These are phyloP conservation scores for Thermomyces lanuginosus DNA, from an alignment of 2,329 filamentous ascomycete species.

Conservation along the genomic window DNA sequence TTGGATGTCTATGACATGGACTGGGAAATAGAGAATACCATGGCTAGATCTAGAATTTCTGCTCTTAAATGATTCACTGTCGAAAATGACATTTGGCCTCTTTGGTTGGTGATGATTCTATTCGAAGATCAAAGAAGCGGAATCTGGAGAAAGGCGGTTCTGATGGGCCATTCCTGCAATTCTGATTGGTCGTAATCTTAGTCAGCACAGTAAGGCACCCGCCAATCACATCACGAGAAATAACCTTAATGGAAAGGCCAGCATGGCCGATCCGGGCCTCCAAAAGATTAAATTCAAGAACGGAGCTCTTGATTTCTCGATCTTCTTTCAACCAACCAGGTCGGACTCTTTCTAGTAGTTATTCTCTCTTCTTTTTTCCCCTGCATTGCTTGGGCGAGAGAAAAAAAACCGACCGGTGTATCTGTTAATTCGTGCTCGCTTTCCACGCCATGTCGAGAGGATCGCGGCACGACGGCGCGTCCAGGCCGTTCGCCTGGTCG, in stretches of 20 bases:
- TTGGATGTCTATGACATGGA: not conserved
- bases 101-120: slow-evolving; percentile 3
- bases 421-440: slow-evolving; percentile 1
- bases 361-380: slow-evolving; percentile 8
- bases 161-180: slow-evolving; percentile 6
- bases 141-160: slow-evolving; percentile 3
- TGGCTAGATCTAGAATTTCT: not conserved
- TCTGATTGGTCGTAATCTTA: slow-evolving; percentile 9
- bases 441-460: slow-evolving; percentile 39
- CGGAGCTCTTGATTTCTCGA: slow-evolving; percentile 5
- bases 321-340: slow-evolving; percentile 4
- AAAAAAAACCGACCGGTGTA: not conserved
- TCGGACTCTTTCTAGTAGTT: slow-evolving; percentile 8
- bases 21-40: not conserved
- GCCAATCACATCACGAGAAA: slow-evolving; percentile 24
- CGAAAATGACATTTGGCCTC: slow-evolving; percentile 1
- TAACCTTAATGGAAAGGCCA: slow-evolving; percentile 31
- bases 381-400: slow-evolving; percentile 6
- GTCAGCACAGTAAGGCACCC: slow-evolving; percentile 10
- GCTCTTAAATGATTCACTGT: no score
- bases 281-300: slow-evolving; percentile 20
- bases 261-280: slow-evolving; percentile 24
- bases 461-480: slow-evolving; percentile 43
- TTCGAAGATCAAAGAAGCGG: slow-evolving; percentile 7
- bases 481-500: slow-evolving; percentile 66